Evolutionary conservation across 1,139 yeast genomes (phyloP), one percentile per base, ranked within the genome.

Genomic region (Saccharomyces hybrid): DNA sequence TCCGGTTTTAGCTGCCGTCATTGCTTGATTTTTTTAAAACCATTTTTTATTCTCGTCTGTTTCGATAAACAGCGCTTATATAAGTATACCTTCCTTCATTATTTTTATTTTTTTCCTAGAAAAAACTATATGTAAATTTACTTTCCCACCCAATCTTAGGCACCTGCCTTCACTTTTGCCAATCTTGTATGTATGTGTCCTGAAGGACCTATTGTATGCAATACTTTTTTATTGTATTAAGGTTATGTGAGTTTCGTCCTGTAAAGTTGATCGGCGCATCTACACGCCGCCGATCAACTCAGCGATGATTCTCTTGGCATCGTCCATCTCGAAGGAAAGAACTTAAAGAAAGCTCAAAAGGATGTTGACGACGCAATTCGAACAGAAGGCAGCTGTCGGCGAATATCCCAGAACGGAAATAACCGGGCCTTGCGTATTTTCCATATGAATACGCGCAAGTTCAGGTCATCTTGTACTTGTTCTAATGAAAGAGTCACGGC

Each of bases 1-100:
- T 64, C 77, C 76, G 54, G 73, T 78, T 47, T 77, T 85, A 67
- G 81, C 81, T 64, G 63, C 76, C 54, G 81, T 82, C 56, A 77
- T 83, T 53, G 63, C 62, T 16, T 38, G 44, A 38, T 38, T 20
- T 14, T 20, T 20, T 11, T 38, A 16, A 38, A 38, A 3, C 8
- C 9, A 16, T 20, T 38, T 38, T 38, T 38, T 38, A 14, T 20
- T 38, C 44, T 20, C 44, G 5, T 8, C 25, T 38, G 25, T 20
- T 16, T 16, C 20, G 44, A 38, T 38, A 38, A 20, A 38, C n/a
- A 38, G 44, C 25, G 8, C 5, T 38, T 20, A 9, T 20, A 38
- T 38, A 9, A 16, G n/a, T 14, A 14, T 16, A n/a, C 25, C 44
- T 16, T 16, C 44, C 44, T 20, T 38, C 44, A 9, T 16, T 38